Percentiles rank a stretch among this genome's conserved stretches.
Evolutionary conservation across 768 basidiomycete species (phyloP).

Genomic region (Dioszegia hungarica): DNA sequence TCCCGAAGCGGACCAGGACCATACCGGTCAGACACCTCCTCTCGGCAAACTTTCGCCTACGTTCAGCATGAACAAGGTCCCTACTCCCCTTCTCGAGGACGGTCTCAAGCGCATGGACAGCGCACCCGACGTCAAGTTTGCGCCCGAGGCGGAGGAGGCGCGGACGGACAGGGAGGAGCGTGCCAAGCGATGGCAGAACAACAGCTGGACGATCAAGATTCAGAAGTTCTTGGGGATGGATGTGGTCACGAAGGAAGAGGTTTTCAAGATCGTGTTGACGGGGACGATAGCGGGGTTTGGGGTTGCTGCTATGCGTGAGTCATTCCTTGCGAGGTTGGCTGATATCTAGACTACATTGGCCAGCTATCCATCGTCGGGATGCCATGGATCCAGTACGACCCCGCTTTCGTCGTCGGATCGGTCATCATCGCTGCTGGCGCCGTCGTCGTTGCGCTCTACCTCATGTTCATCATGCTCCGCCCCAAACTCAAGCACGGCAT

Average conservation of each 20-base stretch:
- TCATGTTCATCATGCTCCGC: slow-evolving; percentile 50
- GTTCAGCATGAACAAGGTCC: not conserved
- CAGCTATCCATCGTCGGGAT: slow-evolving; percentile 48
- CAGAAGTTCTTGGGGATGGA: slow-evolving; percentile 41
- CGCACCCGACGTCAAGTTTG: not conserved
- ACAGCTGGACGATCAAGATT: not conserved
- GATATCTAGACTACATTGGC: slow-evolving; percentile 46
- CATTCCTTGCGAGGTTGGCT: not conserved
- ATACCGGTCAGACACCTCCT: not conserved
- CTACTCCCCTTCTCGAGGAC: not conserved
- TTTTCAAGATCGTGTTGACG: slow-evolving; percentile 44
- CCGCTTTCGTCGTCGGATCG: slow-evolving; percentile 41
- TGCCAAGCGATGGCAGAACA: not conserved
- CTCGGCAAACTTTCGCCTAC: not conserved
- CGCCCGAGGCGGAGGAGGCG: not conserved
- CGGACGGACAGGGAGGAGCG: not conserved
- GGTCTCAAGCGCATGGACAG: not conserved
- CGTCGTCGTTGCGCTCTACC: slow-evolving; percentile 46
- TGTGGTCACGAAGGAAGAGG: slow-evolving; percentile 42
- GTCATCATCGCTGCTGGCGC: slow-evolving; percentile 49
- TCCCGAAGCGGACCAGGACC: slow-evolving; percentile 22
- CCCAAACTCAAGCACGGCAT: slow-evolving; percentile 49
- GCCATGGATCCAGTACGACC: slow-evolving; percentile 43
- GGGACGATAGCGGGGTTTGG: slow-evolving; percentile 48
- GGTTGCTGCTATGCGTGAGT: slow-evolving; percentile 49